phyloP scores from a whole-genome alignment of 2,329 filamentous ascomycete genomes.

The Aspergillus unguis region DNA sequence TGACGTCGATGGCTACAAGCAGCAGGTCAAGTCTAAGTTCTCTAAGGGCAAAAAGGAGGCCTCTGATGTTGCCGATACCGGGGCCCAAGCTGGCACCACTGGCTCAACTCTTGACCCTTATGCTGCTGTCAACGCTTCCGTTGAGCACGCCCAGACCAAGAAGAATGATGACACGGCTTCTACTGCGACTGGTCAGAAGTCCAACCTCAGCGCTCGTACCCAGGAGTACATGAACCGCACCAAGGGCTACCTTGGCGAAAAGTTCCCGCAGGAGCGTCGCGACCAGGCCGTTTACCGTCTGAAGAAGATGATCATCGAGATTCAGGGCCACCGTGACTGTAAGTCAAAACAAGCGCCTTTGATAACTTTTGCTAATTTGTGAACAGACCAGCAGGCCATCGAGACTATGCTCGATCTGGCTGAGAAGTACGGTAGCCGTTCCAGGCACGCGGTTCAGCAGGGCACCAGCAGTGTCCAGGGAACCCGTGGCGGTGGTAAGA shows the following conservation, averaged over 20 bases:
- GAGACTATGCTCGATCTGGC: slow-evolving; percentile 79
- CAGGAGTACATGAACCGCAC: slow-evolving; percentile 45
- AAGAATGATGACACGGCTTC: slow-evolving; percentile 51
- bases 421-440: slow-evolving; percentile 78
- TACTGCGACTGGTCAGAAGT: slow-evolving; percentile 44
- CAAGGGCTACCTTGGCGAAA: slow-evolving; percentile 74
- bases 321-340: slow-evolving; percentile 91
- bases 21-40: slow-evolving; percentile 60
- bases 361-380: slow-evolving; percentile 10
- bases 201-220: slow-evolving; percentile 50
- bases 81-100: slow-evolving; percentile 50
- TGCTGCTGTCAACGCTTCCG: slow-evolving; percentile 38
- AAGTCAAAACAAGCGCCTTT: slow-evolving; percentile 29
- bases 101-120: slow-evolving; percentile 54
- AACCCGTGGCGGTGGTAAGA: slow-evolving; percentile 60
- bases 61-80: slow-evolving; percentile 55
- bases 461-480: slow-evolving; percentile 68
- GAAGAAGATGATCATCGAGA: slow-evolving; percentile 97
- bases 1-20: slow-evolving; percentile 64
- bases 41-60: slow-evolving; percentile 57
- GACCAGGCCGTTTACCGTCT: slow-evolving; percentile 88
- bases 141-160: slow-evolving; percentile 48
- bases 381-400: slow-evolving; percentile 74
- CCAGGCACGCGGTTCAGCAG: slow-evolving; percentile 62
- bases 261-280: slow-evolving; percentile 88